Conservation (phyloP, 176 grass and related monocot genomes). For the Avena atlantica region DNA sequence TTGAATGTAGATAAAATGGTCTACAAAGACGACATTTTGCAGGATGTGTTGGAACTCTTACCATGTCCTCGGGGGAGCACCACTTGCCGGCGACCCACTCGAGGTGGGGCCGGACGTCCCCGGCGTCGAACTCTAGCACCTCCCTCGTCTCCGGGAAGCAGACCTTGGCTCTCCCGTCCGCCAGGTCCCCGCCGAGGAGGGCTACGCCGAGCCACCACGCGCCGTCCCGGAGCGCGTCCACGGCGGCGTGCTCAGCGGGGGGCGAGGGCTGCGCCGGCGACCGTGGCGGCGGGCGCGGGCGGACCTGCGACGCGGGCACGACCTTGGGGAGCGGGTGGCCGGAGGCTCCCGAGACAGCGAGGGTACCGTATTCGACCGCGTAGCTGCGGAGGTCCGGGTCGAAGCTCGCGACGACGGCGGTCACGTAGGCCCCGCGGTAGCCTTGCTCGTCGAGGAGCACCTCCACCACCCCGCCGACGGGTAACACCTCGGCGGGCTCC, state of each 20-base stretch:
- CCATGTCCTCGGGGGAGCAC: constrained; percentile 57
- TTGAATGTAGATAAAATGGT: neutral
- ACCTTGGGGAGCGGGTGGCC: constrained; percentile 41
- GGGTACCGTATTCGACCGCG: constrained; percentile 59
- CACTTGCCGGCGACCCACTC: constrained; percentile 68
- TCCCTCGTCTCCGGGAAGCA: neutral
- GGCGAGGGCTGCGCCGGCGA: neutral
- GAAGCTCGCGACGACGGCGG: constrained; percentile 46
- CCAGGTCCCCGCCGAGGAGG: neutral
- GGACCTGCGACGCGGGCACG: constrained; percentile 49
- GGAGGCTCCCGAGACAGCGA: constrained; percentile 29
- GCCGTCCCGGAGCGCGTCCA: constrained; percentile 61
- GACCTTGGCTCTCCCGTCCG: constrained; percentile 12
- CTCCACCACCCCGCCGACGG: constrained; percentile 48
- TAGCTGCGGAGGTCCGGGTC: constrained; percentile 47
- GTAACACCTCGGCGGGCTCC: constrained; percentile 18
- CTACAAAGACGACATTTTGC: neutral
- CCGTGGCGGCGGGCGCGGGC: constrained; percentile 56
- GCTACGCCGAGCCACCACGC: constrained; percentile 72
- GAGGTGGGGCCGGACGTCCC: constrained; percentile 58
- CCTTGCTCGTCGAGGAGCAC: constrained; percentile 54
- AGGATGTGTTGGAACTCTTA: constrained; percentile 5
- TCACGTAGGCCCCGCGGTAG: constrained; percentile 52
- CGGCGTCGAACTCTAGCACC: neutral
- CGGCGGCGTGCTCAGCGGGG: constrained; percentile 47